phyloP scores from a whole-genome alignment of 148 eudicot genomes.

The Cornus suecica region DNA sequence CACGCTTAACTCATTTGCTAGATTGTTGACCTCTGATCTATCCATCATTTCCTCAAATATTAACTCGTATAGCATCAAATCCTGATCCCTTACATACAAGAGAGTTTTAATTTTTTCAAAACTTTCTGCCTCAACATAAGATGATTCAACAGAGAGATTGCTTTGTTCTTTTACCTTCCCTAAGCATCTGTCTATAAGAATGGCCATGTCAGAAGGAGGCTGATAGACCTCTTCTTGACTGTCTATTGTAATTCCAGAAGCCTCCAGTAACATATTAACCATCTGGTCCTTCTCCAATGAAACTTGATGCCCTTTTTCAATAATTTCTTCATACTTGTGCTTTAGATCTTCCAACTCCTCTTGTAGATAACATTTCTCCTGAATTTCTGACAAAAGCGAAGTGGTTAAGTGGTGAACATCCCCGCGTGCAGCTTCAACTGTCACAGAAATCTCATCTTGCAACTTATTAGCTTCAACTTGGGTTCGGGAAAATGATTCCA shows the following conservation, averaged over 20 bases:
- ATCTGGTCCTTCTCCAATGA: conserved; percentile 56
- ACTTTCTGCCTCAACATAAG: conserved; percentile 35
- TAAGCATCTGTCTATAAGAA: conserved; percentile 53
- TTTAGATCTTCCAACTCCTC: conserved; percentile 57
- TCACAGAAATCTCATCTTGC: conserved; percentile 47
- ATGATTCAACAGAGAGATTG: conserved; percentile 30
- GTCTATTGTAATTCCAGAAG: conserved; percentile 48
- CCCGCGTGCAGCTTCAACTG: conserved; percentile 39
- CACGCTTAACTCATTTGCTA: conserved; percentile 38
- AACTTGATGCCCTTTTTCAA: conserved; percentile 43
- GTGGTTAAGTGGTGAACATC: conserved; percentile 53
- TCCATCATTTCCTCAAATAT: conserved; percentile 49
- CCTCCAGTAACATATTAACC: conserved; percentile 52
- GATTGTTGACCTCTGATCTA: conserved; percentile 40
- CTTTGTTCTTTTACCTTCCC: conserved; percentile 43
- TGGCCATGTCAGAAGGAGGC: conserved; percentile 30
- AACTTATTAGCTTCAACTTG: conserved; percentile 46
- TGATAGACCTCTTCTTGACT: conserved; percentile 21
- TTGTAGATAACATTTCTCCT: conserved; percentile 52
- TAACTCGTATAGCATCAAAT: conserved; percentile 45
- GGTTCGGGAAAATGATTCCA: conserved; percentile 53
- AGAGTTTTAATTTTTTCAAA: conserved; percentile 56
- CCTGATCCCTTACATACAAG: conserved; percentile 58
- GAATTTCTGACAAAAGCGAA: conserved; percentile 50
- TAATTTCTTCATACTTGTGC: conserved; percentile 34